Percentiles rank a stretch among this genome's conserved stretches.
These are phyloP conservation scores for Fusarium phyllophilum DNA, from an alignment of 2,329 filamentous ascomycete genomes.

Conservation along the genomic window DNA sequence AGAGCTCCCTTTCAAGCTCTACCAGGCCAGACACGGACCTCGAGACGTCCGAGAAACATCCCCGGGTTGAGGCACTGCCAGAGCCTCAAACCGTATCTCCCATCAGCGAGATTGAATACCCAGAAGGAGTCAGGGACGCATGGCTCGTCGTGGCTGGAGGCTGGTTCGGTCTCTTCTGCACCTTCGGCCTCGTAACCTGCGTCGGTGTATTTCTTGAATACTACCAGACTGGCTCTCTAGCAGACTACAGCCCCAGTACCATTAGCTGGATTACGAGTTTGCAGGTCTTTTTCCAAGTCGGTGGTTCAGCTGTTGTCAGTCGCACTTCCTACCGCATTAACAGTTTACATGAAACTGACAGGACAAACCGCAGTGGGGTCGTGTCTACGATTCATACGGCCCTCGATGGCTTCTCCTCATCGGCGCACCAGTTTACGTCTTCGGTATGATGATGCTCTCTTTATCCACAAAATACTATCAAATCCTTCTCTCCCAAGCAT, in stretches of 20 bases:
- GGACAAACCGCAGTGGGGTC: not conserved
- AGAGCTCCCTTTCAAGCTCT: not conserved
- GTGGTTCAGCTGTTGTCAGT: not conserved
- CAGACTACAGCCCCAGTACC: accelerated
- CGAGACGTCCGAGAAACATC: accelerated
- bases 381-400: not conserved
- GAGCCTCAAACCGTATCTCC: accelerated
- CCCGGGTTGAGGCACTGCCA: accelerated
- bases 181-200: not conserved
- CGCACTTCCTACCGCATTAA: accelerated
- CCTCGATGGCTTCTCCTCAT: not conserved
- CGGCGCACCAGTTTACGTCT: not conserved
- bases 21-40: not conserved
- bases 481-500: accelerated
- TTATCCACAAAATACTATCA: not conserved
- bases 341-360: not conserved
- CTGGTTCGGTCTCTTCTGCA: constrained; percentile 2
- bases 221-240: accelerated
- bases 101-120: accelerated
- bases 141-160: not conserved
- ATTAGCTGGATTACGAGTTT: not conserved
- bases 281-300: not conserved
- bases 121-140: not conserved
- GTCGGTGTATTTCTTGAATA: not conserved
- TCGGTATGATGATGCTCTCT: not conserved